These are phyloP conservation scores for Fagus sylvatica DNA, from an alignment of 306 rosid genomes.

Conservation along the genomic window DNA sequence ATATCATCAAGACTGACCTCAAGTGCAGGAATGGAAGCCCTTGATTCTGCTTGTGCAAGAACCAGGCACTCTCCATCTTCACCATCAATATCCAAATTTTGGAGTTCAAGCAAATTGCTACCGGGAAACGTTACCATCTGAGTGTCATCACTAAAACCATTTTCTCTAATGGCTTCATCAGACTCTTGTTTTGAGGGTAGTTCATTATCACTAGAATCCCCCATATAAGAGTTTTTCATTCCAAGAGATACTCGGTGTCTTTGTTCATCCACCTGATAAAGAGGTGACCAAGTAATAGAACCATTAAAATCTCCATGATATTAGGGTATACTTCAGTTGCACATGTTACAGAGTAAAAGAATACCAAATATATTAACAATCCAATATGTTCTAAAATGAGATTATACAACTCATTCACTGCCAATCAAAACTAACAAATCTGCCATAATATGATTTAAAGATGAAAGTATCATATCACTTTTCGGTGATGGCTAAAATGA, in stretches of 20 bases:
- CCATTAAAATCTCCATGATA: not conserved
- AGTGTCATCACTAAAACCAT: conserved; percentile 20
- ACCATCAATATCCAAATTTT: conserved; percentile 40
- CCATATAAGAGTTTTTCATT: conserved; percentile 70
- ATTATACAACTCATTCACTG: not conserved
- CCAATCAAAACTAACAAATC: not conserved
- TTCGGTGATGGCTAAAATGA: not conserved
- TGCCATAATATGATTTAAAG: not conserved
- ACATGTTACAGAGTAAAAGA: not conserved
- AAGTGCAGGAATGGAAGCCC: conserved; percentile 80
- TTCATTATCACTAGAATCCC: conserved; percentile 30
- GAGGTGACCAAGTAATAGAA: conserved; percentile 15
- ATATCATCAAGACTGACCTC: conserved; percentile 80
- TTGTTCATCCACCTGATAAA: conserved; percentile 67
- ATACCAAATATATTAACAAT: not conserved
- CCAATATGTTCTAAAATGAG: conserved; percentile 1
- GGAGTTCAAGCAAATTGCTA: conserved; percentile 32
- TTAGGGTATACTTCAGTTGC: not conserved
- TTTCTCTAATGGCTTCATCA: conserved; percentile 36
- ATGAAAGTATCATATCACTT: not conserved
- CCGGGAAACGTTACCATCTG: conserved; percentile 22
- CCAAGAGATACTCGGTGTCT: conserved; percentile 81
- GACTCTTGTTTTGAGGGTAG: conserved; percentile 39
- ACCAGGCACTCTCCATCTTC: conserved; percentile 38
- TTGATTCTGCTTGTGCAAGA: conserved; percentile 63